Conservation (phyloP, 192 early-diverging fungal species). For the Thoreauomyces humboldtii region DNA sequence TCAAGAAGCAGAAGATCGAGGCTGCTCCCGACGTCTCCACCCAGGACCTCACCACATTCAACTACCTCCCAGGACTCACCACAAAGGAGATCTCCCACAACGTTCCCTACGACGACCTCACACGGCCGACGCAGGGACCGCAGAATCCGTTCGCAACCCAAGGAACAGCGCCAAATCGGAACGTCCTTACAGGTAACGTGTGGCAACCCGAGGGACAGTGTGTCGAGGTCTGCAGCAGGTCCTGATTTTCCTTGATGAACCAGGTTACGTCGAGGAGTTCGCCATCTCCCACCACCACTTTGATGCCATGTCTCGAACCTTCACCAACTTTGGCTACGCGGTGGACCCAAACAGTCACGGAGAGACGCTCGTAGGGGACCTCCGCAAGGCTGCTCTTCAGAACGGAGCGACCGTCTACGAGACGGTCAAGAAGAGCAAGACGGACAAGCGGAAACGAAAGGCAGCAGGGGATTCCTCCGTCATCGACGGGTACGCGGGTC, state of each 20-base stretch:
- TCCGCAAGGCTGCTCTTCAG: constrained; percentile 48
- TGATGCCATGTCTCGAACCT: constrained; percentile 80
- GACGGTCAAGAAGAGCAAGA: constrained; percentile 32
- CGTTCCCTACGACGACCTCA: constrained; percentile 45
- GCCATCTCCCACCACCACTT: constrained; percentile 72
- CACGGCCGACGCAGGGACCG: constrained; percentile 39
- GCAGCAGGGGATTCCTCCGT: constrained; percentile 71
- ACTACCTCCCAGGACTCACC: constrained; percentile 35
- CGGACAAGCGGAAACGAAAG: constrained; percentile 65
- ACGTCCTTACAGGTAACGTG: constrained; percentile 40
- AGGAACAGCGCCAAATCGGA: constrained; percentile 28
- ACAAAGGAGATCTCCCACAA: constrained; percentile 52
- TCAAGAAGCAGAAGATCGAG: constrained; percentile 26
- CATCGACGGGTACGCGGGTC: constrained; percentile 83
- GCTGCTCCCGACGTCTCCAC: constrained; percentile 41
- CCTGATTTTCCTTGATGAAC: background rate
- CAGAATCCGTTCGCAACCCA: constrained; percentile 41
- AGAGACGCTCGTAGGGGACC: constrained; percentile 63
- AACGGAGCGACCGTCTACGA: constrained; percentile 58
- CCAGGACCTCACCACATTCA: constrained; percentile 30
- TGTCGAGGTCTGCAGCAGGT: background rate
- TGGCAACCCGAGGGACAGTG: background rate
- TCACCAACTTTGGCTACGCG: constrained; percentile 75
- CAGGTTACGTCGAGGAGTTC: constrained; percentile 79
- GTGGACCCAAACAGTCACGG: constrained; percentile 68